Evolutionary conservation across 2,329 filamentous ascomycete genomes (phyloP).

Genomic region (Penicillium janthinellum): DNA sequence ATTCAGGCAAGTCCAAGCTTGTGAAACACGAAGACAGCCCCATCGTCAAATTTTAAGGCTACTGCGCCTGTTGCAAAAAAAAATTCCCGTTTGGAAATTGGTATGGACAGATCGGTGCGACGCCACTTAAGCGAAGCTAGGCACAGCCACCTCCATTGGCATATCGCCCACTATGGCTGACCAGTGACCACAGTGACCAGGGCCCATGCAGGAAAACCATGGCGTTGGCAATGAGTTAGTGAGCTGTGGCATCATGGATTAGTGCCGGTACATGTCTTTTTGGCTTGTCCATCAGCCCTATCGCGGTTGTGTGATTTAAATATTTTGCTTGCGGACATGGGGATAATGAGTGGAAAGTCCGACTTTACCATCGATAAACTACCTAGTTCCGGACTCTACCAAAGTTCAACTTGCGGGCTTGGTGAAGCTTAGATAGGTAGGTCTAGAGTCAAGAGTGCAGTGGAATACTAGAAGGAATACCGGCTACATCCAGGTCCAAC

Average conservation of each 20-base stretch:
- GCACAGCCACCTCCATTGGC: slow-evolving; percentile 28
- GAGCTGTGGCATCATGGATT: background rate
- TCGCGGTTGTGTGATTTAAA: background rate
- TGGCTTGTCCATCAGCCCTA: background rate
- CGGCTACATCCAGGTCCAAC: background rate
- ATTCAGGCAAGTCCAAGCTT: background rate
- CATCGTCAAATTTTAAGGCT: slow-evolving; percentile 9
- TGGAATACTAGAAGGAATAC: background rate
- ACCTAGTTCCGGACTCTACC: too few species aligned
- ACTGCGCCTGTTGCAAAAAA: slow-evolving; percentile 13
- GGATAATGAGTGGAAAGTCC: too few species aligned
- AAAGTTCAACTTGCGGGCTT: background rate
- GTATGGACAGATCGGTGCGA: slow-evolving; percentile 3
- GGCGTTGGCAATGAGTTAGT: background rate
- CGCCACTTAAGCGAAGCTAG: slow-evolving; percentile 17
- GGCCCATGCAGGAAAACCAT: background rate
- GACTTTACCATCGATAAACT: too few species aligned
- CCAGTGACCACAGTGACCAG: background rate
- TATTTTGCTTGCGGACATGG: too few species aligned
- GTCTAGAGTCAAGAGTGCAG: background rate
- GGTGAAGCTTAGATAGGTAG: background rate
- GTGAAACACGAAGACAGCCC: slow-evolving; percentile 6
- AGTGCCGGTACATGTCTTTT: background rate
- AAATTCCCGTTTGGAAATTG: slow-evolving; percentile 1
- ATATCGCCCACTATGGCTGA: slow-evolving; percentile 5